Evolutionary conservation across 176 grass and related monocot species (phyloP), one percentile per base, ranked within the genome.

Genomic region (Triticum dicoccoides): DNA sequence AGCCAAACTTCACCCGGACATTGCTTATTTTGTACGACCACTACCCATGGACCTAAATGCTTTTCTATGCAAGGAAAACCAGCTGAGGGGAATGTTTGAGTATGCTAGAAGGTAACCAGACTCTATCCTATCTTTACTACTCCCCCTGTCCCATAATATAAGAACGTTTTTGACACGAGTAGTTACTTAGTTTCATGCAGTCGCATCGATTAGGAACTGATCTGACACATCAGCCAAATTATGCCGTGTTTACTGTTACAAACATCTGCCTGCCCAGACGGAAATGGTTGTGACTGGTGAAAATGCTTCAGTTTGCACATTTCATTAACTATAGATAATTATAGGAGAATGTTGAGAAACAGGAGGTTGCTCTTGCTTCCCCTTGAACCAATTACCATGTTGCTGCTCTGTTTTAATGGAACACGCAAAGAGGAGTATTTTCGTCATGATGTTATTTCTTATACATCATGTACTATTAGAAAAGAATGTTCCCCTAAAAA

Each of bases 81-180:
- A 91, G 79, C 85, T 98, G 74, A 89, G 86, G 59, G 93, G 96
- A 71, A 92, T 96, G 92, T 96, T 94, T 32, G 96, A 98, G 42
- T 98, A 93, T 83, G 86, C 93, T 80, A 96, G 91, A 83, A 98
- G 91, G 96, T 98, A 18, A 82, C 84, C 86, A 52, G 80, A 80
- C 4, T 39, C 74, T 54, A 21, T 25, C 7, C 3, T 78, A 37
- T 51, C 41, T 81, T 44, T 25, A 79, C 47, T 39, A 4, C 32
- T 33, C 32, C 32, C 3, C 0, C 32, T 4, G 32, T 33, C 32
- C 32, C 32, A 33, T 33, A 33, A 33, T 33, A 2, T 33, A 33
- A 33, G 32, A 33, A 33, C 2, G 32, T 33, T 33, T 33, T 33
- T 33, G 32, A 33, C 32, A 33, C 32, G 32, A 33, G 32, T 30